A percentile compares a stretch with the other conserved stretches of the same genome.
Evolutionary conservation across 2,329 filamentous ascomycete species (phyloP).

Genomic region (Coleophoma crateriformis): DNA sequence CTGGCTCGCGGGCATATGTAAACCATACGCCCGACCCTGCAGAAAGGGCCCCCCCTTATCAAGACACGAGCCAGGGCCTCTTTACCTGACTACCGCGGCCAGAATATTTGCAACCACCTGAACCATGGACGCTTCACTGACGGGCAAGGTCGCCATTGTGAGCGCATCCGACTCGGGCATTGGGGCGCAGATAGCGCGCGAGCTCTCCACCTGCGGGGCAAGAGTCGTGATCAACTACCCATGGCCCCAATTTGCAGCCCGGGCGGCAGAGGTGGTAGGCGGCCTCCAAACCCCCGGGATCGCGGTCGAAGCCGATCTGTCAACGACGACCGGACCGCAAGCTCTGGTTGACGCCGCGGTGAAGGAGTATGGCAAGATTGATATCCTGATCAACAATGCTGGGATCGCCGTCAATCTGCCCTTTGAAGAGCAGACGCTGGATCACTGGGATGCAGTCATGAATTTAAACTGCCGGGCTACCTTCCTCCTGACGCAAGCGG

Average conservation of each 20-base stretch:
- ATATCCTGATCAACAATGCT: conserved; percentile 41
- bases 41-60: too few relatives aligned
- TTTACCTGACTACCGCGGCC: too few relatives aligned
- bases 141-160: conserved; percentile 50
- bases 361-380: conserved; percentile 29
- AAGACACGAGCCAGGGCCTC: too few relatives aligned
- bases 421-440: conserved; percentile 31
- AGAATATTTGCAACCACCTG: background rate
- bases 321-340: conserved; percentile 29
- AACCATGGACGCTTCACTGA: conserved; percentile 28
- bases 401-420: conserved; percentile 32
- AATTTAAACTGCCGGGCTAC: conserved; percentile 36
- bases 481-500: conserved; percentile 34
- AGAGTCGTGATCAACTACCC: conserved; percentile 44
- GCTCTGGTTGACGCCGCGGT: conserved; percentile 30
- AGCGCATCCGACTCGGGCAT: conserved; percentile 38
- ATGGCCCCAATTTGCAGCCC: conserved; percentile 19
- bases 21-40: too few relatives aligned
- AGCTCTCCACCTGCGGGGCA: conserved; percentile 39
- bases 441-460: conserved; percentile 33
- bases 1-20: too few relatives aligned
- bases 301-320: conserved; percentile 37
- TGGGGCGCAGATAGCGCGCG: conserved; percentile 36
- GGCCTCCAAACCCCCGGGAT: conserved; percentile 26
- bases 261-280: conserved; percentile 25